phyloP scores from a whole-genome alignment of 768 basidiomycete genomes.

The Phanerochaete sordida region DNA sequence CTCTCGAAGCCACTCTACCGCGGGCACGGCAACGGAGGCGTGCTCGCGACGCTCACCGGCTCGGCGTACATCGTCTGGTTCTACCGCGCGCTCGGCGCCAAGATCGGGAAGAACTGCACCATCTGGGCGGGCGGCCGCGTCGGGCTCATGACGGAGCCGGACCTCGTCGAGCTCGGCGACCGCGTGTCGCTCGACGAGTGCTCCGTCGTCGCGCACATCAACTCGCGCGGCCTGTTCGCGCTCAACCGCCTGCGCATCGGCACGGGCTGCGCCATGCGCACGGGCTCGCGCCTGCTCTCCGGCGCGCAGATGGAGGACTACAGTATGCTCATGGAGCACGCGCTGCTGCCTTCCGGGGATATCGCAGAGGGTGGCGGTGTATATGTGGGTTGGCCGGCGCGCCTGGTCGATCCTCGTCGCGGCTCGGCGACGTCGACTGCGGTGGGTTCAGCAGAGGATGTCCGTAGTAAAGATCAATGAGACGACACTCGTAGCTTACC shows the following conservation, averaged over 20 bases:
- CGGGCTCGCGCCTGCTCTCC: conserved; percentile 43
- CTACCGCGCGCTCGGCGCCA: conserved; percentile 38
- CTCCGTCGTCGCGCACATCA: conserved; percentile 46
- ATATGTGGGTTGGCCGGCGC: conserved; percentile 45
- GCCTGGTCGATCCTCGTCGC: conserved; percentile 19
- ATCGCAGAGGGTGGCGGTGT: conserved; percentile 36
- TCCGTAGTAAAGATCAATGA: background rate
- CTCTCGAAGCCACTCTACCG: conserved; percentile 35
- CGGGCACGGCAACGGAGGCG: conserved; percentile 40
- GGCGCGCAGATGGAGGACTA: conserved; percentile 49
- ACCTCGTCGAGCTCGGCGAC: conserved; percentile 43
- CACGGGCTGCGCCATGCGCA: conserved; percentile 40
- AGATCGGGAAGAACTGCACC: conserved; percentile 39
- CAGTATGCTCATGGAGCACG: conserved; percentile 47
- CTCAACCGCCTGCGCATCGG: conserved; percentile 40
- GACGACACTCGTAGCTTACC: too few relatives aligned
- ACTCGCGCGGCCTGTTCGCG: conserved; percentile 43
- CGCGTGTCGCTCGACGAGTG: conserved; percentile 43
- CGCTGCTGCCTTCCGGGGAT: conserved; percentile 44
- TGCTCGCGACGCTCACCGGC: conserved; percentile 37
- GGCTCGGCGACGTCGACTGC: background rate
- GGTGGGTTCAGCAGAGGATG: background rate
- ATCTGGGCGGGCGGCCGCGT: conserved; percentile 38
- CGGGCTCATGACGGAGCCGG: conserved; percentile 46
- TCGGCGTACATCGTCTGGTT: conserved; percentile 40